Evolutionary conservation across 805 yeast species (phyloP), one percentile per base, ranked within the genome.

Genomic region (Wickerhamiella occidentalis): DNA sequence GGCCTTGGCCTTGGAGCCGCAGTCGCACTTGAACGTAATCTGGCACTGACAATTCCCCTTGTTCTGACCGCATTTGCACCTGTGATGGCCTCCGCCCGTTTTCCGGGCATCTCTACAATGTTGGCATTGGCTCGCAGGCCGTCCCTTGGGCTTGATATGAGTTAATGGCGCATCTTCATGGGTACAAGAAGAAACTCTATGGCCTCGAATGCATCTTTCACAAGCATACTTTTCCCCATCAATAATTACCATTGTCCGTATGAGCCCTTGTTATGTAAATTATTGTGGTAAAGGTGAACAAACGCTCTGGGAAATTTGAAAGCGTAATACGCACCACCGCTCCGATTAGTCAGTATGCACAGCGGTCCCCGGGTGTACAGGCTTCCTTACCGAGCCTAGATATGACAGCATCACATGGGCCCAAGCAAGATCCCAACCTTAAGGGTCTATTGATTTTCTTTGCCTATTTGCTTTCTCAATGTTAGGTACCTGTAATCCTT

Each of bases 201-300:
- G 98, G 40, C 98, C 98, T 53, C 98, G 74, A 45, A 92, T 88
- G 66, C 98, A 90, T 52, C 96, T 71, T 56, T 87, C 95, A 64
- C 98, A 90, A 52, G 98, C 97, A 65, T 87, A 90, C 63, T 92
- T 90, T 55, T 85, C 81, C 35, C 96, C 97, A 59, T 87, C 85
- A 47, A 90, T 80, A 48, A 85, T 71, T 51, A 90, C 96, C 96
- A 88, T 90, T 13, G 5, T 25, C 12, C 12, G 13, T n/a, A 25
- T 6, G 3, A 8, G n/a, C 25, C 6, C 13, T 18, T 19, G 26
- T 4, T 19, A 21, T 18, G 9, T 21, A 29, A 9, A 29, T 13
- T 11, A 11, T 13, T 7, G 33, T 29, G 12, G 33, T n/a, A 6
- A 33, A 15, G 38, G 19, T 33, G 38, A 29, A 6, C n/a, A 13